Conservation (phyloP, 2,329 filamentous ascomycete genomes). For the Beauveria varroae region DNA sequence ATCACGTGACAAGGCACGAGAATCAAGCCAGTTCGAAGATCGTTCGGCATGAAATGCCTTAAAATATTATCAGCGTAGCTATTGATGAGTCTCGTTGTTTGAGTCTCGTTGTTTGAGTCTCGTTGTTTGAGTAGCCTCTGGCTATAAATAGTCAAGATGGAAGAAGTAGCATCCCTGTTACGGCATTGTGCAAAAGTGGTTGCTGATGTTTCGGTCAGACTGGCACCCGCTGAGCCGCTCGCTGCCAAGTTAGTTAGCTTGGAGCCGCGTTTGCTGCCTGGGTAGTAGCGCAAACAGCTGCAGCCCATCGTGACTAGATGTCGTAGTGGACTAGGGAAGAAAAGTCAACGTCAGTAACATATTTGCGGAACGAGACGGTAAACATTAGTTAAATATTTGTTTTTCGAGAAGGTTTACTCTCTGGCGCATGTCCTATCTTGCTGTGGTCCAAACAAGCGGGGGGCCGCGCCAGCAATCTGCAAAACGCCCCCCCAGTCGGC, state of each 20-base stretch:
- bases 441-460: neutral
- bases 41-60: neutral
- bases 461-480: neutral
- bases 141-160: neutral
- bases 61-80: too few relatives aligned
- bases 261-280: neutral
- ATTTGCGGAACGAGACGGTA: neutral
- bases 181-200: neutral
- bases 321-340: neutral
- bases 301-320: neutral
- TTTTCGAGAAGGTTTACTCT: neutral
- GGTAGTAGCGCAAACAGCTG: neutral
- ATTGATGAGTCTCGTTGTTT: neutral
- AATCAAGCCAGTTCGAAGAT: neutral
- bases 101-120: neutral
- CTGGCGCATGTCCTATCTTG: neutral
- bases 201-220: neutral
- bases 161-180: neutral
- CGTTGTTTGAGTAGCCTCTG: neutral
- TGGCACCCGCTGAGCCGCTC: neutral
- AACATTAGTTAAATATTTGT: neutral
- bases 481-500: neutral
- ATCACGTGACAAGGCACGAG: slow-evolving; percentile 1
- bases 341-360: too few relatives aligned
- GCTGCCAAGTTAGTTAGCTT: neutral